Evolutionary conservation across 2,329 filamentous ascomycete species (phyloP), one percentile per base, ranked within the genome.

Genomic region (Aaosphaeria pasadenensis): DNA sequence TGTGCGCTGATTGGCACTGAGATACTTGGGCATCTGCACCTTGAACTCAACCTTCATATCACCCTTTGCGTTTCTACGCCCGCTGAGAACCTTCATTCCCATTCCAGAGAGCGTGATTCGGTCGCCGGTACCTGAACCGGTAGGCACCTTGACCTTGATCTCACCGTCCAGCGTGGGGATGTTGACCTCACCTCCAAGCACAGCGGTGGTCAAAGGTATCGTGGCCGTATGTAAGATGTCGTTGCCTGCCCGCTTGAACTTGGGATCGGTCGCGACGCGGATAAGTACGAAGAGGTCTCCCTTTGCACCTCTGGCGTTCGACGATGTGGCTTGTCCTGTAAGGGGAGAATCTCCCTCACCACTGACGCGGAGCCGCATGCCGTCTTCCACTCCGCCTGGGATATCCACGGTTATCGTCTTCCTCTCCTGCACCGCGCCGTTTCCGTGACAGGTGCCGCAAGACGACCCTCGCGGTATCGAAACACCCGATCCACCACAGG

Each of bases 1-100:
- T 1, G 89, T 95, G 46, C 94, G 82, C 76, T 99, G 91, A 74
- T 96, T 97, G 41, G 87, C 82, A 46, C 82, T 90, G 55, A 99
- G 78, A 63, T 92, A 96, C 74, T 96, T 97, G 41, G 94, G 94
- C 89, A 97, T 96, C 46, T 82, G 77, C 41, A 99, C 89, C 70
- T 90, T 90, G 80, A 96, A 99, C 70, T 99, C 92, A 5, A 99
- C 91, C 67, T 84, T 87, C 51, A 99, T 74, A 65, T 99, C 94
- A 55, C 94, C 94, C 30, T 80, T 82, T 36, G 79, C 80, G 31
- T 79, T 82, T 47, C 85, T 80, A 42, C 89, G 81, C 13, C 81
- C 62, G 35, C 63, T 78, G 7, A 99, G 78, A 60, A 88, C 87
- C 73, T 88, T 91, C 92, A 99, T 97, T 50, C 94, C 94, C 87